Base-by-base conservation (phyloP, 768 basidiomycete genomes). In the Suillus variegatus region DNA sequence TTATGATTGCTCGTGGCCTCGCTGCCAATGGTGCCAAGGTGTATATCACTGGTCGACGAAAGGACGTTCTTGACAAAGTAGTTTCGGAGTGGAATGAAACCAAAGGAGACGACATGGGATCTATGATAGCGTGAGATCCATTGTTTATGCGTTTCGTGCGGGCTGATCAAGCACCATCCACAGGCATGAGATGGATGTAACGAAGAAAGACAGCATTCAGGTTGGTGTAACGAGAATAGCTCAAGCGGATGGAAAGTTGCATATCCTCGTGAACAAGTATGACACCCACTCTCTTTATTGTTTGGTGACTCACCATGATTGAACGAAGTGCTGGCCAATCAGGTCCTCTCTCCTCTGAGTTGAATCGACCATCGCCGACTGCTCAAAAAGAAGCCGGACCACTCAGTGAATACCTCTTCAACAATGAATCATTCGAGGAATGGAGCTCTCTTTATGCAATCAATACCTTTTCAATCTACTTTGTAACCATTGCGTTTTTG, bases 261-360 rank as follows among this genome's bases (percentile, higher is more conserved):
- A 94, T 70, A 85, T 93, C 61, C 84, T 94, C 8, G 86, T 94
- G 36, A 94, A 94, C 80, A 94, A 94, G 92, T 94, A 64, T 43
- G 84, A 70, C 43, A 36, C 22, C 10, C 16, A 18, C 64, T 28
- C 0, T 12, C 28, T 25, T 13, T 12, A 44, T 20, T 54, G 38
- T 51, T 5, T 55, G 22, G 22, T 35, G 49, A 60, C 66, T 28
- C 36, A 28, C 44, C 35, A 58, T 46, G 12, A 32, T 49, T 25
- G 49, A 18, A 64, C 43, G 43, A 68, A 94, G 93, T 67, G 92
- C 93, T 25, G 92, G 92, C 1, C 89, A 93, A 76, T 76, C 79
- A 9, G 93, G 92, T 0, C 93, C 92, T 16, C 64, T 69, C 0
- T 86, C 89, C 1, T 69, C 68, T 3, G 92, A 90, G 78, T 78